A percentile compares a stretch with the other conserved stretches of the same genome.
These are phyloP conservation scores for Tylopilus cervinicoccineus DNA, from an alignment of 768 basidiomycete species.

Conservation along the genomic window DNA sequence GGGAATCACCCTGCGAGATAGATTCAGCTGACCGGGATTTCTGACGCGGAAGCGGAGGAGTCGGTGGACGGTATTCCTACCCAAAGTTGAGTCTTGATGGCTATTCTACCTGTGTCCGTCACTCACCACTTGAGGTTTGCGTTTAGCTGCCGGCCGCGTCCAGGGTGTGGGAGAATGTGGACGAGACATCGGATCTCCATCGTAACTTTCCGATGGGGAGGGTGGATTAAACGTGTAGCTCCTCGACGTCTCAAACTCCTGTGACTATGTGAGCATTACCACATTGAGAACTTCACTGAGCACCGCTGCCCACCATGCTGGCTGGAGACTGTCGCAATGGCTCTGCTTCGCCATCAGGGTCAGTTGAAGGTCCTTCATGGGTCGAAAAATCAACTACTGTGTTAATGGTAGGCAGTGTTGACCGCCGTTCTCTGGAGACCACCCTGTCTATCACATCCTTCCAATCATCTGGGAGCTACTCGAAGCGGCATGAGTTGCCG, in stretches of 20 bases:
- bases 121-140: slow-evolving; percentile 28
- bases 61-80: slow-evolving; percentile 56
- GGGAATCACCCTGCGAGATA: slow-evolving; percentile 31
- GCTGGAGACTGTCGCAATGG: slow-evolving; percentile 32
- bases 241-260: slow-evolving; percentile 32
- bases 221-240: slow-evolving; percentile 30
- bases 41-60: slow-evolving; percentile 47
- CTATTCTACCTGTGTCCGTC: background rate
- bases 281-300: slow-evolving; percentile 24
- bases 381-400: slow-evolving; percentile 30
- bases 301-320: slow-evolving; percentile 30
- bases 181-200: slow-evolving; percentile 32
- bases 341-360: slow-evolving; percentile 23
- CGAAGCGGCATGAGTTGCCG: slow-evolving; percentile 4
- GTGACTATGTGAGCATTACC: slow-evolving; percentile 26
- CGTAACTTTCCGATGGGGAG: slow-evolving; percentile 33
- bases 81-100: slow-evolving; percentile 2
- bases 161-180: slow-evolving; percentile 36
- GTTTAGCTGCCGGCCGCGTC: slow-evolving; percentile 22
- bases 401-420: slow-evolving; percentile 30
- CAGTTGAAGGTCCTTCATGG: slow-evolving; percentile 23
- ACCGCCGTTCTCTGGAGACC: slow-evolving; percentile 29
- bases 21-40: slow-evolving; percentile 31
- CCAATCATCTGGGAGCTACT: slow-evolving; percentile 34
- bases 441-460: slow-evolving; percentile 33